Base-by-base conservation (phyloP, 1,284 basidiomycete genomes). In the Malassezia equina region DNA sequence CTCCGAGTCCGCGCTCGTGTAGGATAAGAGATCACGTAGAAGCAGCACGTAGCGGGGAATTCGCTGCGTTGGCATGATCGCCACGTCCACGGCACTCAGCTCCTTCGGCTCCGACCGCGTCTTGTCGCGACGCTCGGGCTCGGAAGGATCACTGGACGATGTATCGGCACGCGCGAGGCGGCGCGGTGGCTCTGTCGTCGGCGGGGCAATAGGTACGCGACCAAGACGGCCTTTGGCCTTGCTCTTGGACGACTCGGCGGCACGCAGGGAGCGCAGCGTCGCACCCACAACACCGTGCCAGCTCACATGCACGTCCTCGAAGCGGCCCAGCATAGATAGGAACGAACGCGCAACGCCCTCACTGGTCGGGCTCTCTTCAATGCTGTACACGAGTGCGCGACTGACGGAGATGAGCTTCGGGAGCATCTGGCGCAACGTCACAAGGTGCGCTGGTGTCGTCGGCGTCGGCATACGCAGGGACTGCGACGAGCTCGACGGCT, bases 31-130 rank as follows among this genome's bases (percentile, higher is more conserved):
- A 41, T 69, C 69, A n/a, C 63, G 57, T 48, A 71, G 47, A 52
- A 71, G 59, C 23, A 71, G 55, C 0, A 60, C 50, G 51, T 71
- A 71, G 19, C 69, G 53, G 23, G 65, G 62, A 19, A 71, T 55
- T 19, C 69, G 62, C 59, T 71, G 69, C 28, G 69, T 71, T 9
- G 69, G 69, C 69, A 69, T 69, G 53, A 71, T 71, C 2, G 61
- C 64, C 15, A 71, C 58, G 49, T 71, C 69, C 51, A 67, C 61
- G 21, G 67, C 60, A 11, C 58, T 63, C n/a, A 71, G 49, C 54
- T 58, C 57, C 49, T 69, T 69, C 15, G 52, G 28, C 39, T 31
- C 28, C 17, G 47, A 4, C 7, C 36, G 36, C n/a, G 39, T 7
- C 31, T 51, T 51, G 29, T 51, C 49, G 40, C 49, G 49, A 4